phyloP scores from a whole-genome alignment of 164 flowering plant species.

The Liquidambar formosana region DNA sequence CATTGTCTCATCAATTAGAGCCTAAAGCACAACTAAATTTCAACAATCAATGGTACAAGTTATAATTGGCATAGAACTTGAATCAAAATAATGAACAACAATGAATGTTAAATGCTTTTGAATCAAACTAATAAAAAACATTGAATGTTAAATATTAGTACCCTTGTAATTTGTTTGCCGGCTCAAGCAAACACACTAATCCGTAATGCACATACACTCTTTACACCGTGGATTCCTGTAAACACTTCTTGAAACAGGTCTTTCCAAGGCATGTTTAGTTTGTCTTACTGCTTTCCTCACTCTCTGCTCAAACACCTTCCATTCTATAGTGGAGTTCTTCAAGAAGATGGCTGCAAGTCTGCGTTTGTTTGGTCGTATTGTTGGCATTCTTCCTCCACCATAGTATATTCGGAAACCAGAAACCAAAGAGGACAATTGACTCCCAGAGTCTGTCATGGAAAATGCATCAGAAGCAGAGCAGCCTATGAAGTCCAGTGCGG shows the following conservation, averaged over 20 bases:
- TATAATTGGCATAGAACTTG: too few relatives aligned
- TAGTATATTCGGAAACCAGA: slow-evolving; percentile 85
- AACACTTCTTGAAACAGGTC: slow-evolving; percentile 59
- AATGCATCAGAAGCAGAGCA: slow-evolving; percentile 90
- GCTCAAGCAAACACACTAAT: not conserved
- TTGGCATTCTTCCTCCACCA: slow-evolving; percentile 81
- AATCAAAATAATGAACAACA: too few relatives aligned
- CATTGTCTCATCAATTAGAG: too few relatives aligned
- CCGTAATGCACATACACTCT: slow-evolving; percentile 60
- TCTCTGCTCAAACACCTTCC: slow-evolving; percentile 70
- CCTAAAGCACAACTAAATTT: too few relatives aligned
- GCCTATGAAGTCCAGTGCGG: slow-evolving; percentile 94
- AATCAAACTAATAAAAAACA: not conserved
- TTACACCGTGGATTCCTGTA: slow-evolving; percentile 67
- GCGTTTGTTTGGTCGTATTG: slow-evolving; percentile 94
- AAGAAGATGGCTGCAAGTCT: slow-evolving; percentile 78
- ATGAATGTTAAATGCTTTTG: too few relatives aligned
- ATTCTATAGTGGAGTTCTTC: slow-evolving; percentile 81
- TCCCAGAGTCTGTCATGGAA: slow-evolving; percentile 98
- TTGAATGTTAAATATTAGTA: not conserved
- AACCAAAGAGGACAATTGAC: slow-evolving; percentile 89
- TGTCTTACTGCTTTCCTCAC: slow-evolving; percentile 75
- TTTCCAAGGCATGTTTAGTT: slow-evolving; percentile 51
- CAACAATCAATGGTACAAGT: too few relatives aligned
- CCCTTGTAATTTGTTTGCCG: too few relatives aligned